A percentile compares a stretch with the other conserved stretches of the same genome.
These are phyloP conservation scores for Colletotrichum horii DNA, from an alignment of 2,329 filamentous ascomycete species.

Conservation along the genomic window DNA sequence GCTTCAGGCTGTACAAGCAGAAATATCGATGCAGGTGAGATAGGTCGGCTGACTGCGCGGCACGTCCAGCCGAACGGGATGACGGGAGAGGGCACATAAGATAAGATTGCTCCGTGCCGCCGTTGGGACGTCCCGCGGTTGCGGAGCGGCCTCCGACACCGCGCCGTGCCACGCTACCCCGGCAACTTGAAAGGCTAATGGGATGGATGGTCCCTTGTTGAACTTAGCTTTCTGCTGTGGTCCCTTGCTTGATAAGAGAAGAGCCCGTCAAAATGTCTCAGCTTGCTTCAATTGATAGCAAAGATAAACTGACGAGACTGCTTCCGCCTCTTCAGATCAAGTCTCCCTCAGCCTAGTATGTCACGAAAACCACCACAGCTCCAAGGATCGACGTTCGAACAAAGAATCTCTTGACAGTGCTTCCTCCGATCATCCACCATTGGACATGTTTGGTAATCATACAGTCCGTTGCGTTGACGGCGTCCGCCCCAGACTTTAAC, in stretches of 20 bases:
- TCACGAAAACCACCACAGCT: neutral
- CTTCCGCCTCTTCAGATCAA: accelerated
- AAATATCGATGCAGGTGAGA: neutral
- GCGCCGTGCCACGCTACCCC: neutral
- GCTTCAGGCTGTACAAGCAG: neutral
- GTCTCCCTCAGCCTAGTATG: accelerated
- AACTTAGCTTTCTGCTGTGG: neutral
- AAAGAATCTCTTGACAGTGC: neutral
- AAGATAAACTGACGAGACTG: accelerated
- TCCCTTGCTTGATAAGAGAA: neutral
- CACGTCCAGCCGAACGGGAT: neutral
- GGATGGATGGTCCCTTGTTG: neutral
- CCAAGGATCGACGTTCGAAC: neutral
- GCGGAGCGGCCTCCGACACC: neutral
- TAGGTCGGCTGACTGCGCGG: neutral
- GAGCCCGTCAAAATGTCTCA: neutral
- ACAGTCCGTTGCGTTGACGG: too few species aligned
- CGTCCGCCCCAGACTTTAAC: too few species aligned
- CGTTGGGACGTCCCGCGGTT: neutral
- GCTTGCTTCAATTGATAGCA: neutral
- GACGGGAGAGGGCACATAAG: neutral
- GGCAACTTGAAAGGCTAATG: neutral
- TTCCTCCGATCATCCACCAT: neutral
- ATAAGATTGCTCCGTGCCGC: neutral
- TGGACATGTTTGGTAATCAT: accelerated